phyloP scores from a whole-genome alignment of 108 stramenopile species.

The Skeletonema tropicum region DNA sequence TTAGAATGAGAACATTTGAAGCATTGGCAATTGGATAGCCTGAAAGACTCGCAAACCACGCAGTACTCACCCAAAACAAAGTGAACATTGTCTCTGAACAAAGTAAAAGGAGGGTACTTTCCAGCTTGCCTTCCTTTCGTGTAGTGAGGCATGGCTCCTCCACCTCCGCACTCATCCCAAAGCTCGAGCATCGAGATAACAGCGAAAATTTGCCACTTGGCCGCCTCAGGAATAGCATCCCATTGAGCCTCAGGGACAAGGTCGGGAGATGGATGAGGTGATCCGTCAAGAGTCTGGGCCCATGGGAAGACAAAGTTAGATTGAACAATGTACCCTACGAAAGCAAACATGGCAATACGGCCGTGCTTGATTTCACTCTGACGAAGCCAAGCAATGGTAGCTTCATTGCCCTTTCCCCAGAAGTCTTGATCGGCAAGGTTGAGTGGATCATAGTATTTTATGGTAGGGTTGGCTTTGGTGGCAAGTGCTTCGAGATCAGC shows the following conservation, averaged over 20 bases:
- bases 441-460: slow-evolving; percentile 59
- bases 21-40: not conserved
- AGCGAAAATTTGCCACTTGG: slow-evolving; percentile 75
- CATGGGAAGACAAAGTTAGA: slow-evolving; percentile 63
- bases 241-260: slow-evolving; percentile 67
- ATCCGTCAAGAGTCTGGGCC: slow-evolving; percentile 62
- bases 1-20: not conserved
- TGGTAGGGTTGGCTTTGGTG: slow-evolving; percentile 61
- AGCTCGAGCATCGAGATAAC: slow-evolving; percentile 59
- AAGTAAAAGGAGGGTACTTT: slow-evolving; percentile 58
- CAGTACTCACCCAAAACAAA: slow-evolving; percentile 56
- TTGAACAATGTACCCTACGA: slow-evolving; percentile 70
- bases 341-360: slow-evolving; percentile 78
- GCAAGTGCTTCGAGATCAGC: slow-evolving; percentile 73
- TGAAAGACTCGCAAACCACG: no score
- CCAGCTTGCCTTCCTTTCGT: slow-evolving; percentile 68
- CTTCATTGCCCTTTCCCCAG: slow-evolving; percentile 64
- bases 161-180: slow-evolving; percentile 71
- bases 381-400: slow-evolving; percentile 59
- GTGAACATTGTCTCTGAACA: slow-evolving; percentile 63
- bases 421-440: slow-evolving; percentile 52
- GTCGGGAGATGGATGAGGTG: slow-evolving; percentile 51
- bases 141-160: slow-evolving; percentile 61
- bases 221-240: slow-evolving; percentile 62
- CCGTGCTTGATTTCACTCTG: slow-evolving; percentile 78